Base-by-base conservation (phyloP, 2,329 filamentous ascomycete species). In the Alternaria sp. region DNA sequence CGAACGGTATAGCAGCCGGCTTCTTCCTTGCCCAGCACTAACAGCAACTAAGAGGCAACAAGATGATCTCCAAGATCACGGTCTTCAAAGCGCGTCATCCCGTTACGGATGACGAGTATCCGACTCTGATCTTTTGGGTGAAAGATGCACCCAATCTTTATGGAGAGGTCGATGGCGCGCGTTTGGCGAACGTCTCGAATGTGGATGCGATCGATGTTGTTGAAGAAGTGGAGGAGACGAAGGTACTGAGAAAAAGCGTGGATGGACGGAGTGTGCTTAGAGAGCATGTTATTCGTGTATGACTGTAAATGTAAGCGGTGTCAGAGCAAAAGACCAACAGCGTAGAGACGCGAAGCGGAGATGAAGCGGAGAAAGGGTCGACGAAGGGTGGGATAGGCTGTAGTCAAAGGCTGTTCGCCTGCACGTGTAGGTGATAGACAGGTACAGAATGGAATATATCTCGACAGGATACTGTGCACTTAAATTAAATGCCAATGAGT, bases 11-110 rank as follows among this genome's bases (percentile, higher is more conserved):
- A 15, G 59, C 21, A 17, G 25, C 13, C 12, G 44, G 44, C 15
- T 57, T 46, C 51, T 57, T 61, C 59, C 59, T 46, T n/a, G 51
- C 52, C 5, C 59, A 61, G 13, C 59, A 57, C n/a, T 36, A 61
- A 30, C 44, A 44, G 44, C 28, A 47, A 19, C 15, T 28, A 21
- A 15, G 59, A 26, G 49, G 32, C 1, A n/a, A 54, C 12, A 59
- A 59, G 25, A 54, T 53, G 47, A 53, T 59, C 49, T 46, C 23
- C 5, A 53, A 46, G 23, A 59, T 54, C 12, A 59, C 26, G 6
- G 25, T 40, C 17, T 54, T 59, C 17, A 54, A 45, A 40, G 47
- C 47, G 7, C 23, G 15, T 0, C 21, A 25, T 1, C 53, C 36
- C 6, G 32, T 54, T 23, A 44, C 28, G 13, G 13, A 26, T 5